Conservation (phyloP, 139 green algal genomes). For the Dunaliella primolecta region DNA sequence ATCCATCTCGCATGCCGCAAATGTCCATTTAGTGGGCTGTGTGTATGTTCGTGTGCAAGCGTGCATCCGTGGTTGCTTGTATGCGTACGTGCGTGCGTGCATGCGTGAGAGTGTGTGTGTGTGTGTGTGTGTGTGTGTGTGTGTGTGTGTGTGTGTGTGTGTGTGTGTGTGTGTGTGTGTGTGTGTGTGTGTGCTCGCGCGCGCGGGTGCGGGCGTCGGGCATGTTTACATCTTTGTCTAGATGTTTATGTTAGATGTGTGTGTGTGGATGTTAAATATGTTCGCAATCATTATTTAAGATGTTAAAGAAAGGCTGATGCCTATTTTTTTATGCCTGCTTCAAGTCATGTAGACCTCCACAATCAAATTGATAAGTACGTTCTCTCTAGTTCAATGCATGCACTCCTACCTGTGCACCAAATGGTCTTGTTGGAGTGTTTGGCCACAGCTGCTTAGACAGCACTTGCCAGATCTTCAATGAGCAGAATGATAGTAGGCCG, state of each 20-base stretch:
- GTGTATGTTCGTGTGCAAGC: no score
- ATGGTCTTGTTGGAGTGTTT: not conserved
- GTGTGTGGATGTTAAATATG: not conserved
- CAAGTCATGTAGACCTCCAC: not conserved
- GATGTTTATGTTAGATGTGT: not conserved
- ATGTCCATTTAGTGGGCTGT: no score
- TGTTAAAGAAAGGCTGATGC: not conserved
- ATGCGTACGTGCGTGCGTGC: no score
- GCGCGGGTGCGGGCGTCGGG: not conserved
- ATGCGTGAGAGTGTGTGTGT: no score
- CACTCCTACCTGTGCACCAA: not conserved
- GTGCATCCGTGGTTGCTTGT: no score
- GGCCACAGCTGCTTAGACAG: slow-evolving; percentile 8
- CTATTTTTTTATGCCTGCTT: no score
- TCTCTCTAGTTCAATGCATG: not conserved
- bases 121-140: no score
- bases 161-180: no score
- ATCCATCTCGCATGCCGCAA: no score
- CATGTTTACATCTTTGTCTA: not conserved
- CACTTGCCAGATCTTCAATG: slow-evolving; percentile 14
- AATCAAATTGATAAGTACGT: not conserved
- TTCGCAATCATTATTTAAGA: not conserved
- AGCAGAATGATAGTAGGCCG: slow-evolving; percentile 32
- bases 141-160: no score
- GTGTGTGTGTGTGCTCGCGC: no score